A percentile compares a stretch with the other conserved stretches of the same genome.
Conservation (phyloP, 345 rosid genomes). For the Gossypium longicalyx region DNA sequence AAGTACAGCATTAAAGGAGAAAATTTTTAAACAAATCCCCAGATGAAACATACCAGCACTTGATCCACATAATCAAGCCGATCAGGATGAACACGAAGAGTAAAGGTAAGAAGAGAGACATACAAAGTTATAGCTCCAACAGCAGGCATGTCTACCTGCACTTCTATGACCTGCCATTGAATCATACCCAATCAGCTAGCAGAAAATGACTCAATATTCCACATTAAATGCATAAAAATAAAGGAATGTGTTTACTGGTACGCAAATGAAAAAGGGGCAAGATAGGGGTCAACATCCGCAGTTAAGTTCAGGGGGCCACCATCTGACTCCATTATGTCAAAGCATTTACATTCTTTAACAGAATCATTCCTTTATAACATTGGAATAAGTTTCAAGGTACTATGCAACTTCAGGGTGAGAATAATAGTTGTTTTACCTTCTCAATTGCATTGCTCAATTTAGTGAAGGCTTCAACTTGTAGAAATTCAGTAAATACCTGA, state of each 20-base stretch:
- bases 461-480: constrained; percentile 90
- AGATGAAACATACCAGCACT: constrained; percentile 66
- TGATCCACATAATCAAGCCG: constrained; percentile 93
- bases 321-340: neutral
- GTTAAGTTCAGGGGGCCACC: neutral
- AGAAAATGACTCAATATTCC: neutral
- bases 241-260: neutral
- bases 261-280: neutral
- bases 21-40: neutral
- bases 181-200: constrained; percentile 1
- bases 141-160: constrained; percentile 80
- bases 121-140: constrained; percentile 76
- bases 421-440: constrained; percentile 45
- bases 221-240: neutral
- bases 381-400: constrained; percentile 3
- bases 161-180: constrained; percentile 68
- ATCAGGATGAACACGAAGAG: constrained; percentile 87
- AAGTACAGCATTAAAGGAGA: neutral
- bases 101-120: constrained; percentile 83
- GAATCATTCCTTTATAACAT: neutral
- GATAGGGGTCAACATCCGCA: neutral
- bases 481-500: constrained; percentile 72
- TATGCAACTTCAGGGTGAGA: constrained; percentile 17
- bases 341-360: neutral
- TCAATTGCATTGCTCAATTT: constrained; percentile 82